Evolutionary conservation across 352 stramenopile genomes (phyloP).

Genomic region (Globisporangium spinosum): DNA sequence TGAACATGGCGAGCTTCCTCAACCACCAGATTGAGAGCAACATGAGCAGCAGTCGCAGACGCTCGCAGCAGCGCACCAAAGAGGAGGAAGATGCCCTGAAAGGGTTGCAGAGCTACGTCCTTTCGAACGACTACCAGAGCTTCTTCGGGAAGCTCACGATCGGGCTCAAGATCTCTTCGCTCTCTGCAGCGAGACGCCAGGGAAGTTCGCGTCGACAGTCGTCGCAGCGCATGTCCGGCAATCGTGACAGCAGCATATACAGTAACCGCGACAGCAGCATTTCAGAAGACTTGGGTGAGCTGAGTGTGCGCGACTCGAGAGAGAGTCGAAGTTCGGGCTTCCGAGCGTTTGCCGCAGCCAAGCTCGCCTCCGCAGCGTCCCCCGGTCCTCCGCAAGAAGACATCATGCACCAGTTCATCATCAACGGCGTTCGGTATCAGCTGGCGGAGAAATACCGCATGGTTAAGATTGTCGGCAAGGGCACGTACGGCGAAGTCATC

Average conservation of each 20-base stretch:
- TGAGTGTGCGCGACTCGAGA: background rate
- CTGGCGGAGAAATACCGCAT: constrained; percentile 86
- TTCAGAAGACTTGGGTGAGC: background rate
- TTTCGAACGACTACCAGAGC: constrained; percentile 80
- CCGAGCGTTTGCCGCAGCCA: constrained; percentile 37
- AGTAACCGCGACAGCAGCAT: constrained; percentile 12
- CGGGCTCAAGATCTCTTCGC: constrained; percentile 56
- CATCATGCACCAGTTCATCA: constrained; percentile 88
- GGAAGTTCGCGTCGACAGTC: constrained; percentile 31
- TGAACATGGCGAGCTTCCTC: constrained; percentile 81
- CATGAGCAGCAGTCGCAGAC: constrained; percentile 15
- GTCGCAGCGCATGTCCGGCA: constrained; percentile 31
- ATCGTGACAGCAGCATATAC: constrained; percentile 30
- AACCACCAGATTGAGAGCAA: constrained; percentile 36
- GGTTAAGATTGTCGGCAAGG: constrained; percentile 87
- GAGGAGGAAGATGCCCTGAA: constrained; percentile 17
- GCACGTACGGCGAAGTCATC: constrained; percentile 90
- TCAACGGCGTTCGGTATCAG: constrained; percentile 85
- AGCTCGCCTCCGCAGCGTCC: constrained; percentile 19
- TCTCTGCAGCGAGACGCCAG: constrained; percentile 39
- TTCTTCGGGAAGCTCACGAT: constrained; percentile 82
- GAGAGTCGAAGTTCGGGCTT: constrained; percentile 25
- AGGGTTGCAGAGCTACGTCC: constrained; percentile 64
- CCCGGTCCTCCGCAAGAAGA: constrained; percentile 41
- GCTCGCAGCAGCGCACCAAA: constrained; percentile 13